A percentile compares a stretch with the other conserved stretches of the same genome.
These are phyloP conservation scores for Zea mays DNA, from an alignment of 176 grass and related monocot genomes.

Conservation along the genomic window DNA sequence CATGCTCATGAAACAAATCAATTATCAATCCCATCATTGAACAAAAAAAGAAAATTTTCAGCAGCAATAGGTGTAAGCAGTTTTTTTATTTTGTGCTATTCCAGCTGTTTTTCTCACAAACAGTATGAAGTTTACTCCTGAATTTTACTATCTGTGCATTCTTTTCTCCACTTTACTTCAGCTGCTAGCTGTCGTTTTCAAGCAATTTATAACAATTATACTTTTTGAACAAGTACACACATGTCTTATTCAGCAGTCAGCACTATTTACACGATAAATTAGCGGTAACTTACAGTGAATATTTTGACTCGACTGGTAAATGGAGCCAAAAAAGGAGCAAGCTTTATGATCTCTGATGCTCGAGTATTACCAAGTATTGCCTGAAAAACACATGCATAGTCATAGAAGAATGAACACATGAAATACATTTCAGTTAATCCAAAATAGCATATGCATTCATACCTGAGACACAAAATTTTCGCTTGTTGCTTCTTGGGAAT, in stretches of 20 bases:
- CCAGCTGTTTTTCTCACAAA: background rate
- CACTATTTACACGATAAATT: conserved; percentile 16
- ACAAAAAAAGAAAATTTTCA: background rate
- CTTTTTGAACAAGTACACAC: background rate
- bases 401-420: background rate
- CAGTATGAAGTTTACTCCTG: background rate
- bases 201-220: background rate
- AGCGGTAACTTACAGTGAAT: conserved; percentile 66
- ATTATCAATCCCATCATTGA: background rate
- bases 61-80: no score
- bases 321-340: conserved; percentile 91
- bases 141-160: background rate
- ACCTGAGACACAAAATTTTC: conserved; percentile 99
- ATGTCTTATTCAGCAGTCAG: background rate
- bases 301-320: conserved; percentile 95
- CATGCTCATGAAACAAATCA: background rate
- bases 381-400: conserved; percentile 42
- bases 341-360: conserved; percentile 88
- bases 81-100: background rate
- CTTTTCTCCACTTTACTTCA: background rate
- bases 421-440: conserved; percentile 35
- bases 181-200: background rate
- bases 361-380: conserved; percentile 86
- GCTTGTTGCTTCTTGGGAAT: conserved; percentile 89
- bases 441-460: conserved; percentile 31